These are phyloP conservation scores for Trichophyton mentagrophytes DNA, from an alignment of 2,329 filamentous ascomycete species.

Conservation along the genomic window DNA sequence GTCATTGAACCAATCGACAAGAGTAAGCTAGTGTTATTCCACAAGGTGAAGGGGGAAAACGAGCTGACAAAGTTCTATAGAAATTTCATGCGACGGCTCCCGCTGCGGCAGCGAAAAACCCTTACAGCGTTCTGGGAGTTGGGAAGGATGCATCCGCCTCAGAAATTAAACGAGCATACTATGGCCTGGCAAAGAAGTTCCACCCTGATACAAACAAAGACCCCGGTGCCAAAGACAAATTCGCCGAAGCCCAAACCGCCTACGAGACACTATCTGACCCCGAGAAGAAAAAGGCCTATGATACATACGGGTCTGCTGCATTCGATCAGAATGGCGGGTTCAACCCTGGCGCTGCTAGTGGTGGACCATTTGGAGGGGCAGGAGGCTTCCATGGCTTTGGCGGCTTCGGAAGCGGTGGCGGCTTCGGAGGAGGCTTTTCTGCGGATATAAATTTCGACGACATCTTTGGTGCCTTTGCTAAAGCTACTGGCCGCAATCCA, in stretches of 20 bases:
- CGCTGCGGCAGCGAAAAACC: conserved; percentile 69
- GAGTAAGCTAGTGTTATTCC: conserved; percentile 19
- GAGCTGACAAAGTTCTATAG: conserved; percentile 16
- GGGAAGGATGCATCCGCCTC: conserved; percentile 63
- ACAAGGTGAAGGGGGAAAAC: background rate
- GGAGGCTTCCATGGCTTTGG: conserved; percentile 48
- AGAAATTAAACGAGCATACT: conserved; percentile 98
- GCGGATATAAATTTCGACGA: conserved; percentile 92
- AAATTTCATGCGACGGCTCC: conserved; percentile 34
- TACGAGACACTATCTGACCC: conserved; percentile 90
- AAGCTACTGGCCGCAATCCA: conserved; percentile 43
- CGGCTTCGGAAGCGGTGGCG: conserved; percentile 39
- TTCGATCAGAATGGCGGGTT: conserved; percentile 59
- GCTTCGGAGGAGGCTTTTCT: conserved; percentile 53
- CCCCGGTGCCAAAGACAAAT: conserved; percentile 80
- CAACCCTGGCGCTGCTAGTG: conserved; percentile 54
- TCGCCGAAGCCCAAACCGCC: conserved; percentile 79
- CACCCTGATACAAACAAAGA: conserved; percentile 99
- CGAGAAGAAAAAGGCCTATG: conserved; percentile 83
- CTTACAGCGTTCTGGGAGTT: conserved; percentile 78
- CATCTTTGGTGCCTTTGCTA: conserved; percentile 72
- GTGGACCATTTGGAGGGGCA: conserved; percentile 42
- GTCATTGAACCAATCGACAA: conserved; percentile 17
- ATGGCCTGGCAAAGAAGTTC: conserved; percentile 91
- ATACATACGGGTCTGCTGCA: conserved; percentile 75